Conservation (phyloP, 2,329 filamentous ascomycete species). For the Aspergillus costaricaensis region DNA sequence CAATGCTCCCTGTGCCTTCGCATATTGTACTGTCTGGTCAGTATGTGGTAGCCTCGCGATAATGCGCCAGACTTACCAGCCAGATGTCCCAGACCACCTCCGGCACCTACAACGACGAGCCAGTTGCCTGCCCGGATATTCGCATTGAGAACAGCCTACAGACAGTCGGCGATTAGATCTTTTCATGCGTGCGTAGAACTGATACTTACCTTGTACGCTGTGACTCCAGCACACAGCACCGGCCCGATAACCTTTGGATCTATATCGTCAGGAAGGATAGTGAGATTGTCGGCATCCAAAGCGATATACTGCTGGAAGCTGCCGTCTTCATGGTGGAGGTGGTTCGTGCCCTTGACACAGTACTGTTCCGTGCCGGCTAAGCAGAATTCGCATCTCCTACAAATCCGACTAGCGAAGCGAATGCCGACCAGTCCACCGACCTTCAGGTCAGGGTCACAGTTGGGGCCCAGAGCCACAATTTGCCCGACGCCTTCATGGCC, state of each 20-base stretch:
- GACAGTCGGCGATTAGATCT: neutral
- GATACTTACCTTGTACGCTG: constrained; percentile 43
- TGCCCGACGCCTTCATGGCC: constrained; percentile 50
- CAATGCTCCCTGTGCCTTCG: constrained; percentile 42
- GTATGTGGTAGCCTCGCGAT: neutral
- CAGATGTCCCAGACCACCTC: constrained; percentile 50
- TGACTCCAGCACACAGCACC: constrained; percentile 49
- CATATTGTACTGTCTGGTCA: constrained; percentile 45
- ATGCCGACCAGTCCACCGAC: constrained; percentile 48
- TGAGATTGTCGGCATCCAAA: constrained; percentile 49
- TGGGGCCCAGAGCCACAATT: constrained; percentile 44
- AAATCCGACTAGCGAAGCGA: constrained; percentile 46
- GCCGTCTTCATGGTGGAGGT: constrained; percentile 51
- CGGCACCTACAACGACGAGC: constrained; percentile 50
- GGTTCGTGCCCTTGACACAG: constrained; percentile 46
- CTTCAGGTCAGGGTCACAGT: constrained; percentile 36
- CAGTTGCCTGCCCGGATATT: constrained; percentile 43
- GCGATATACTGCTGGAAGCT: constrained; percentile 50
- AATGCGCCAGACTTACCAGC: constrained; percentile 34
- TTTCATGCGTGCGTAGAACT: too few species aligned
- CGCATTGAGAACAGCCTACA: constrained; percentile 46
- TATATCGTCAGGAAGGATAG: constrained; percentile 46
- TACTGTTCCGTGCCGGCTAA: constrained; percentile 45
- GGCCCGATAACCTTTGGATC: constrained; percentile 46
- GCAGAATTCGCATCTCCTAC: constrained; percentile 48